Evolutionary conservation across 768 basidiomycete species (phyloP).

Genomic region (Termitomyces sp.): DNA sequence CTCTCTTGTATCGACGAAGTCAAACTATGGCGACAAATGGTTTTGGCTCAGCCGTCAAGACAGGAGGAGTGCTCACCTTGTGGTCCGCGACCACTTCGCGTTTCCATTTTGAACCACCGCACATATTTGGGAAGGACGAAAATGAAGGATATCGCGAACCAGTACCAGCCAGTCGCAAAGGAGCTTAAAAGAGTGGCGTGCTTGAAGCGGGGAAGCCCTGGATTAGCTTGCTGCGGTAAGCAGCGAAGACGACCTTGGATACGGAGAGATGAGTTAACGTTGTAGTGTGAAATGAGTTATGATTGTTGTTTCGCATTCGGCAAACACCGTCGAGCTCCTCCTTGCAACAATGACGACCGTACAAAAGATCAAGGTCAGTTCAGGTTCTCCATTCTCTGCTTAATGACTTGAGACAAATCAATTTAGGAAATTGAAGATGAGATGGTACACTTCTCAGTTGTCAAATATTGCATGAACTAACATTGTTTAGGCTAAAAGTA

Average conservation of each 20-base stretch:
- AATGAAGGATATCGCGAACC: conserved; percentile 19
- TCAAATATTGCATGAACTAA: conserved; percentile 19
- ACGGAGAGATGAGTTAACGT: conserved; percentile 3
- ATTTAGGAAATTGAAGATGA: conserved; percentile 91
- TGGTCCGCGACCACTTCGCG: conserved; percentile 96
- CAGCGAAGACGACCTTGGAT: conserved; percentile 5
- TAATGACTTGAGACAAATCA: conserved; percentile 15
- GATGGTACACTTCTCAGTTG: conserved; percentile 56
- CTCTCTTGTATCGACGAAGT: conserved; percentile 92
- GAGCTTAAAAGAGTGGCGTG: conserved; percentile 12
- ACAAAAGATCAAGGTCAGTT: conserved; percentile 77
- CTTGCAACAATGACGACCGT: conserved; percentile 74
- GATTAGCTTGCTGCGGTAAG: conserved; percentile 13
- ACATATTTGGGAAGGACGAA: conserved; percentile 36
- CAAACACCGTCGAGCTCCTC: conserved; percentile 26
- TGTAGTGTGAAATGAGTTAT: not conserved
- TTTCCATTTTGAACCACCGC: conserved; percentile 88
- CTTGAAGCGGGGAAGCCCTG: conserved; percentile 22
- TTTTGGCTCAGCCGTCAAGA: conserved; percentile 3
- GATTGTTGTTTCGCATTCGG: conserved; percentile 22
- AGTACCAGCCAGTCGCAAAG: conserved; percentile 52
- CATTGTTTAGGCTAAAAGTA: conserved; percentile 69
- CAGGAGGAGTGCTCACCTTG: conserved; percentile 53
- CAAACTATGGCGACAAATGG: conserved; percentile 58
- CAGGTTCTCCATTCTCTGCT: conserved; percentile 18